Evolutionary conservation across 371 early-diverging fungal genomes (phyloP), one percentile per base, ranked within the genome.

Genomic region (Mortierella sp.): DNA sequence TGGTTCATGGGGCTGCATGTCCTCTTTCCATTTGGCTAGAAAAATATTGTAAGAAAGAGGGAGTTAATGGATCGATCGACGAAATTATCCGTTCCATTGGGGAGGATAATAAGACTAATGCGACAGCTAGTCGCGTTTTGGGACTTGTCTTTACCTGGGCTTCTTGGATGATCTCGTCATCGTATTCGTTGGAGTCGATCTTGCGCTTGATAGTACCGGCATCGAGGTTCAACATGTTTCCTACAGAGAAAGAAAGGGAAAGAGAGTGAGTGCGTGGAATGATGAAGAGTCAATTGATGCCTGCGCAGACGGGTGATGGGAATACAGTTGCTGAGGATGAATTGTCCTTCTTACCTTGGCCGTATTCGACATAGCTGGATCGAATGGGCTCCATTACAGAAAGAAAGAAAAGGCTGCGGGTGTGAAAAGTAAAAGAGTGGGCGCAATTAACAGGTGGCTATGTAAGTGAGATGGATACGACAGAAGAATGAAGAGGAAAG

Each of bases 161-260:
- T 41, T 82, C 77, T n/a, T 81, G 82, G 18, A 74, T 58, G 8
- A 72, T 77, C 46, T 85, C 86, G 27, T 82, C 86, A 38, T 85
- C 86, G 24, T 82, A 85, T 56, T 85, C 86, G 32, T 85, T 85
- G 27, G 86, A 85, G 75, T 85, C 86, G 32, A 82, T 81, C 75
- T 85, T 85, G 72, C 86, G 86, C 60, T 85, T 85, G 75, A 85
- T 79, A 0, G 86, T 85, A 46, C 86, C 86, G 1, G 71, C 82
- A 43, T 82, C 86, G 14, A 85, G 48, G 70, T 85, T 85, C 68
- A 85, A 49, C 86, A 85, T 85, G 75, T 85, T 85, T 49, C 86
- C 85, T 84, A 63, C 12, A 16, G 6, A 18, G 43, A 18, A 32
- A 48, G 16, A 70, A 29, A 44, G 4, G 18, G 6, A 4, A 54